phyloP scores from a whole-genome alignment of 306 rosid species.

The Cicer pinnatifidum region DNA sequence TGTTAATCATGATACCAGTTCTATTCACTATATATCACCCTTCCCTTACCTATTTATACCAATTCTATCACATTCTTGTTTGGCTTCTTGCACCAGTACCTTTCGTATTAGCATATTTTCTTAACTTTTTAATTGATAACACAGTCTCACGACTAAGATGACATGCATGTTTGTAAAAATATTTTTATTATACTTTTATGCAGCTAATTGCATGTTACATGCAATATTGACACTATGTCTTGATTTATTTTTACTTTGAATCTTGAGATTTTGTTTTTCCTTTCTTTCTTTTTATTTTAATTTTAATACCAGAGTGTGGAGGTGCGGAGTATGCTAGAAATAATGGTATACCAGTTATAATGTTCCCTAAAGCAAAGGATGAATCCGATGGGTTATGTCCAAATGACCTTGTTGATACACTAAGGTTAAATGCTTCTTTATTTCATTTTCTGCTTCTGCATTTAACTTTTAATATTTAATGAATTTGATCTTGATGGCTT shows the following conservation, averaged over 20 bases:
- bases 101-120: conserved; percentile 14
- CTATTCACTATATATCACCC: no score
- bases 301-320: conserved; percentile 64
- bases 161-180: neutral
- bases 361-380: conserved; percentile 62
- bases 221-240: neutral
- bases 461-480: conserved; percentile 15
- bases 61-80: neutral
- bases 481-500: neutral
- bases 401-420: conserved; percentile 60
- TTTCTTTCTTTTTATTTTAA: conserved; percentile 15
- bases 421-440: conserved; percentile 55
- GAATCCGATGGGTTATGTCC: conserved; percentile 61
- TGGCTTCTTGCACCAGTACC: neutral
- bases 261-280: neutral
- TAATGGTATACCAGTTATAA: conserved; percentile 67
- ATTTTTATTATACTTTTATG: neutral
- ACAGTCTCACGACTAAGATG: conserved; percentile 18
- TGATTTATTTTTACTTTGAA: conserved; percentile 5
- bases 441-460: conserved; percentile 35
- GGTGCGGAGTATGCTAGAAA: conserved; percentile 83
- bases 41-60: no score
- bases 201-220: neutral
- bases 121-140: conserved; percentile 11
- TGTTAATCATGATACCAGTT: no score